phyloP scores from a whole-genome alignment of 768 basidiomycete species.

The Suillus brevipes region DNA sequence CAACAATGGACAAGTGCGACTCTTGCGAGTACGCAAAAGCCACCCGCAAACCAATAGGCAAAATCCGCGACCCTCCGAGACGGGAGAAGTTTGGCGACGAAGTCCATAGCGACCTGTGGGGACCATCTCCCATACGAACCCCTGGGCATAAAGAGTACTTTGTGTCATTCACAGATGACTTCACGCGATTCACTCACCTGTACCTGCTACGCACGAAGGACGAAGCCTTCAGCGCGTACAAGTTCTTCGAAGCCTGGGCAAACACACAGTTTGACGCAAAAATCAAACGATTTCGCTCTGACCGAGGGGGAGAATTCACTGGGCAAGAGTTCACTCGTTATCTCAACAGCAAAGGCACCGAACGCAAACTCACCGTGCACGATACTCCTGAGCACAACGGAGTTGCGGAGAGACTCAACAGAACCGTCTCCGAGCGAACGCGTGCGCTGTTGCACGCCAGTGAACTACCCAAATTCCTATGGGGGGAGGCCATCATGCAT shows the following conservation, averaged over 20 bases:
- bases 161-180: conserved; percentile 4
- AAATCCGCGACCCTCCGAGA: conserved; percentile 11
- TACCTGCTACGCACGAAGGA: too few relatives aligned
- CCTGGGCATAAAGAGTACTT: too few relatives aligned
- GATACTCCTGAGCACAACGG: conserved; percentile 48
- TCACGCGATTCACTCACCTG: too few relatives aligned
- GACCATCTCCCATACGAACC: too few relatives aligned
- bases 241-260: conserved; percentile 34
- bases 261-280: conserved; percentile 29
- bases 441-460: conserved; percentile 37
- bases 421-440: conserved; percentile 36
- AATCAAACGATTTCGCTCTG: conserved; percentile 39
- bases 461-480: conserved; percentile 37
- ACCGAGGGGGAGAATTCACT: conserved; percentile 47
- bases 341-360: conserved; percentile 38
- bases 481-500: conserved; percentile 35
- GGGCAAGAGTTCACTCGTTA: conserved; percentile 34
- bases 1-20: conserved; percentile 36
- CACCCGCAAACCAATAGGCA: conserved; percentile 32
- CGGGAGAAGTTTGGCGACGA: too few relatives aligned
- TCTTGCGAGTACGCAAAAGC: conserved; percentile 47
- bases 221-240: conserved; percentile 28
- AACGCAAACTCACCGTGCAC: conserved; percentile 38
- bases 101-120: too few relatives aligned
- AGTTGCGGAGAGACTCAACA: conserved; percentile 41